These are phyloP conservation scores for Coemansia sp. DNA, from an alignment of 192 early-diverging fungal species.

Conservation along the genomic window DNA sequence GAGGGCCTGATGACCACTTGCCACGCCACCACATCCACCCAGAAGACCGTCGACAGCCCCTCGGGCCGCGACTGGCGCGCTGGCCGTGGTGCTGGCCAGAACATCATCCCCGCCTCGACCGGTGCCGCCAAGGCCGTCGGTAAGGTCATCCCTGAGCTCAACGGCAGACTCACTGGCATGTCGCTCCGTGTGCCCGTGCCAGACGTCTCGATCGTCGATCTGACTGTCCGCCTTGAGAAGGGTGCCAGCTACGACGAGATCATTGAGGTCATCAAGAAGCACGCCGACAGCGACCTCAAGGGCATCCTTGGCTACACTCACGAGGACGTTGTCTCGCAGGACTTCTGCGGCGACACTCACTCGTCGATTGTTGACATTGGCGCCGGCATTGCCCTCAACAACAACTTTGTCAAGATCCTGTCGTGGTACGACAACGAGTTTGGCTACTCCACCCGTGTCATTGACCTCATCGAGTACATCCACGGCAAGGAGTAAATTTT, in stretches of 20 bases:
- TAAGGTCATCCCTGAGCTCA: constrained; percentile 91
- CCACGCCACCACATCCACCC: constrained; percentile 97
- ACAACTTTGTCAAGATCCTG: constrained; percentile 95
- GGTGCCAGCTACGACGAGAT: constrained; percentile 89
- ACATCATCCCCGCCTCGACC: constrained; percentile 98
- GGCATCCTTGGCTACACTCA: constrained; percentile 91
- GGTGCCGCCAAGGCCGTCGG: constrained; percentile 99
- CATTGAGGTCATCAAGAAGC: constrained; percentile 83
- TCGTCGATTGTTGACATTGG: constrained; percentile 95
- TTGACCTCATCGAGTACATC: constrained; percentile 83
- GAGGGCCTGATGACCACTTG: constrained; percentile 99
- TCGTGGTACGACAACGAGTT: constrained; percentile 92
- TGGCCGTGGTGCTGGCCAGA: constrained; percentile 94
- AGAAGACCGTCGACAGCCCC: constrained; percentile 99
- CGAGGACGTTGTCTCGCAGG: constrained; percentile 93
- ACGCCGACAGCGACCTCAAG: constrained; percentile 77
- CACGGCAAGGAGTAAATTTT: constrained; percentile 50
- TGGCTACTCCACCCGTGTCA: constrained; percentile 89
- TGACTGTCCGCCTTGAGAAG: constrained; percentile 91
- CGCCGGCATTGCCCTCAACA: constrained; percentile 92
- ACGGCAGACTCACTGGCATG: constrained; percentile 98
- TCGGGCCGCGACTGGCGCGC: constrained; percentile 97
- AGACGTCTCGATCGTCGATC: constrained; percentile 96
- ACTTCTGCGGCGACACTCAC: constrained; percentile 89
- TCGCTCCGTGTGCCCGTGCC: constrained; percentile 93